Evolutionary conservation across 306 rosid species (phyloP).

Genomic region (Malus orientalis): DNA sequence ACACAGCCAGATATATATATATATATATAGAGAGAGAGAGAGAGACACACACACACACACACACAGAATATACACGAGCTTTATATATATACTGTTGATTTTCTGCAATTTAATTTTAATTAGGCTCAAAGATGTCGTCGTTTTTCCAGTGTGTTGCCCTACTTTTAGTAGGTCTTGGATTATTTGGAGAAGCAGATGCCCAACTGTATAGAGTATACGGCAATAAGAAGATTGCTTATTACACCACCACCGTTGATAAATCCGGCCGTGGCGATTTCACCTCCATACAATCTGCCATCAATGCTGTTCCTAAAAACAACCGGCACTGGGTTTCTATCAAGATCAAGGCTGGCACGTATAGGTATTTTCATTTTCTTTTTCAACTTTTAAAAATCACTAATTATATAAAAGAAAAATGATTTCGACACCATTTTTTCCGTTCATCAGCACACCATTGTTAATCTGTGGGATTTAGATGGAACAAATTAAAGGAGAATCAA

Average conservation of each 20-base stretch:
- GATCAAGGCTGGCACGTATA: constrained; percentile 50
- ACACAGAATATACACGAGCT: too few relatives aligned
- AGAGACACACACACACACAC: too few relatives aligned
- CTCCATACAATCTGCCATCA: constrained; percentile 60
- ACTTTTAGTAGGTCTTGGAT: constrained; percentile 12
- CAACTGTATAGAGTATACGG: constrained; percentile 20
- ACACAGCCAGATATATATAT: too few relatives aligned
- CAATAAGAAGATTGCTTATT: constrained; percentile 12
- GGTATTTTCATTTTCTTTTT: constrained; percentile 22
- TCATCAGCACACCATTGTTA: too few relatives aligned
- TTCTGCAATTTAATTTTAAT: not conserved
- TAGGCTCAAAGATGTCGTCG: constrained; percentile 5
- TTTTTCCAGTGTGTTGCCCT: not conserved
- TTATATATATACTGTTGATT: too few relatives aligned
- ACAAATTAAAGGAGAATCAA: too few relatives aligned
- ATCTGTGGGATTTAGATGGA: too few relatives aligned
- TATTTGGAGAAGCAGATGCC: constrained; percentile 9
- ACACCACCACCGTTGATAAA: constrained; percentile 33
- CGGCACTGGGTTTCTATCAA: constrained; percentile 41
- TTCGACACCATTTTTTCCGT: too few relatives aligned
- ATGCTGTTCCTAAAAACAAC: constrained; percentile 54
- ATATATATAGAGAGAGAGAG: too few relatives aligned
- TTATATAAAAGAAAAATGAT: too few relatives aligned
- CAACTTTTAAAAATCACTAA: not conserved
- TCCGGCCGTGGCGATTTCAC: constrained; percentile 46